These are phyloP conservation scores for Tolypocladium pustulatum DNA, from an alignment of 2,329 filamentous ascomycete genomes.

Conservation along the genomic window DNA sequence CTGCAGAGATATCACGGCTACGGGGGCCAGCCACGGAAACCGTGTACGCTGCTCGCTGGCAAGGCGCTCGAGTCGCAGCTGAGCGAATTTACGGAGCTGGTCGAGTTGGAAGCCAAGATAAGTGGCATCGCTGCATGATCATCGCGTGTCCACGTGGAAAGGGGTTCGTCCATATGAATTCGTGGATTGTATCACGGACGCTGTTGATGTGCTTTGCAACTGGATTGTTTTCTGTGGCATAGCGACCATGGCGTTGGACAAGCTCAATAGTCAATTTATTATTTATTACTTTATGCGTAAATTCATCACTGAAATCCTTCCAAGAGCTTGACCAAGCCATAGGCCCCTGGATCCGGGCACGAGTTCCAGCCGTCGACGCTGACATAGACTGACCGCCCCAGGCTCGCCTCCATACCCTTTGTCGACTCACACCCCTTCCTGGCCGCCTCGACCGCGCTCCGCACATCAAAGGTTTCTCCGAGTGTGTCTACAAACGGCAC, in stretches of 20 bases:
- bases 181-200: background rate
- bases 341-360: constrained; percentile 63
- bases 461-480: constrained; percentile 35
- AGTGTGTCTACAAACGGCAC: constrained; percentile 46
- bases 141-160: background rate
- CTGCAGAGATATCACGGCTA: constrained; percentile 54
- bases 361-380: constrained; percentile 55
- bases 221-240: background rate
- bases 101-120: constrained; percentile 16
- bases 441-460: constrained; percentile 34
- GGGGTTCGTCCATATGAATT: background rate
- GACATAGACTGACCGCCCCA: constrained; percentile 67
- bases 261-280: background rate
- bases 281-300: too few relatives aligned
- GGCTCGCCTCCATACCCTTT: constrained; percentile 62
- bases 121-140: constrained; percentile 11
- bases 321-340: constrained; percentile 51
- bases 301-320: constrained; percentile 28
- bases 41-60: constrained; percentile 22
- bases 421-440: constrained; percentile 55
- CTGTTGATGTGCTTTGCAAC: background rate
- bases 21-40: constrained; percentile 48
- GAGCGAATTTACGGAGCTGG: constrained; percentile 12
- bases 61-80: constrained; percentile 11
- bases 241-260: background rate